Evolutionary conservation across 2,329 filamentous ascomycete genomes (phyloP), one percentile per base, ranked within the genome.

Genomic region (Sclerotinia glacialis): DNA sequence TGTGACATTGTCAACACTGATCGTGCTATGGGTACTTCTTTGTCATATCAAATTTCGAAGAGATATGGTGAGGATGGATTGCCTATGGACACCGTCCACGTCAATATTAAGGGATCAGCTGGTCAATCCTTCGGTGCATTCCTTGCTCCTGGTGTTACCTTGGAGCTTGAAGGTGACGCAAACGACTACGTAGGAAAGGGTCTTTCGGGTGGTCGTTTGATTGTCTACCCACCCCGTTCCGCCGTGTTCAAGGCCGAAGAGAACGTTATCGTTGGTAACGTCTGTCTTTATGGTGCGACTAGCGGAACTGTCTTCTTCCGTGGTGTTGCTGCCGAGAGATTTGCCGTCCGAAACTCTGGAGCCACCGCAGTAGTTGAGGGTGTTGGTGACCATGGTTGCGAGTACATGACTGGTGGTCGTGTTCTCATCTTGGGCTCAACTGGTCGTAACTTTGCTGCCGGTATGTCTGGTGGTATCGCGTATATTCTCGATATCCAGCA

Each of bases 181-280:
- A 98, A 98, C 78, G 94, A 98, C 78, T 98, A 97, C 74, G 93
- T 98, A 66, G 94, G 94, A 72, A 98, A 98, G 83, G 93, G 93
- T 76, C 82, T 98, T 42, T 97, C 93, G 65, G 94, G 94, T 78
- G 94, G 94, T 78, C 90, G 93, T 66, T 81, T 98, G 71, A 96
- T 97, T 75, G 85, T 98, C 75, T 98, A 97, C 78, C 94, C 94
- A 69, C 93, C 93, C 58, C 91, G 93, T 56, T 88, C 90, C 55
- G 91, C 94, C 64, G 90, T 94, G 3, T 98, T 93, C 85, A 96
- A 96, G 82, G 92, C 94, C 0, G 94, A 98, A 79, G 93, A 97
- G 82, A 98, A 97, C 78, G 86, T 97, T 58, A 84, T 98, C 64
- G 88, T 97, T 66, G 94, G 94, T 69, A 98, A 98, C 77, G 91